Base-by-base conservation (phyloP, 306 rosid genomes). In the Cucumis melo region DNA sequence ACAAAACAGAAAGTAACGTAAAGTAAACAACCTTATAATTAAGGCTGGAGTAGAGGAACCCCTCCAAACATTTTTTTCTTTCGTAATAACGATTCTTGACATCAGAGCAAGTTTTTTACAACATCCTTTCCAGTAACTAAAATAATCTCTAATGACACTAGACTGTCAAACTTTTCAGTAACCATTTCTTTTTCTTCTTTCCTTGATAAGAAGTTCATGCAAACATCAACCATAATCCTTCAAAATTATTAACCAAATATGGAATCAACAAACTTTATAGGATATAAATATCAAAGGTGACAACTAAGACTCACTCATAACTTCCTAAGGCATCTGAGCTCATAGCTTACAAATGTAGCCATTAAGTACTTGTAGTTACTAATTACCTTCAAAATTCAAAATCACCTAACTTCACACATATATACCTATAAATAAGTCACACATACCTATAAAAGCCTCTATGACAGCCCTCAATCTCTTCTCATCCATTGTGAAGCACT, bases 401-500 rank as follows among this genome's bases (percentile, higher is more conserved):
- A 61, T 7, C 50, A 39, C 42, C 75, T 78, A 54, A 82, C 17
- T 61, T 63, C 53, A 62, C 82, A 54, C 83, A 27, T 27, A 27
- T 27, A 67, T 81, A 94, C 97, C 99, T 92, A 84, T 92, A 94
- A 73, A 92, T 81, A 84, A 89, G 95, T 77, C 85, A 92, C 93
- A 86, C 29, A 27, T 27, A 27, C 29, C 1, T 27, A 27, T 27
- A 27, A 94, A 94, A 84, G 93, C 99, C 87, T 92, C 97, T 10
- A 89, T 90, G 80, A 92, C 99, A 78, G 92, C 99, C 81, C 46
- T 86, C 27, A 93, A 89, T 84, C 97, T 87, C 83, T 78, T 81
- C 70, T 92, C 97, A 61, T 94, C 99, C 99, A 94, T 94, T 71
- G 99, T 94, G 84, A 89, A 94, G 90, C 96, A 87, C 99, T 94